A percentile compares a stretch with the other conserved stretches of the same genome.
These are phyloP conservation scores for Ustilago sp. DNA, from an alignment of 1,284 basidiomycete species.

Conservation along the genomic window DNA sequence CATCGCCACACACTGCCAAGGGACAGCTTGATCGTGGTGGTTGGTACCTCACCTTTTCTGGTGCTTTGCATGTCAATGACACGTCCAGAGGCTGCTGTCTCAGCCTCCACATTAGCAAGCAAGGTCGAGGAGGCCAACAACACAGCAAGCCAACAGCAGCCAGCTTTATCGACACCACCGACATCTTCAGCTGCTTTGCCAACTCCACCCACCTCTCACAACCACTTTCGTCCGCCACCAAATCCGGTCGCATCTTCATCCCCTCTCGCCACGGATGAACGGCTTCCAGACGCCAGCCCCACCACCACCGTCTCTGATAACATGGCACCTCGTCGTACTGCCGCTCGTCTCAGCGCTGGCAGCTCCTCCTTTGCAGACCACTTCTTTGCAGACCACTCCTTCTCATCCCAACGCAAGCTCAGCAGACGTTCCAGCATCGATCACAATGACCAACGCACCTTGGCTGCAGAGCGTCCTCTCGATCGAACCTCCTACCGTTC, in stretches of 20 bases:
- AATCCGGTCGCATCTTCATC: conserved; percentile 40
- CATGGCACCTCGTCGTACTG: conserved; percentile 42
- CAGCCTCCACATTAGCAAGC: conserved; percentile 2
- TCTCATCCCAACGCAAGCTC: conserved; percentile 35
- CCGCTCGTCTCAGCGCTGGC: conserved; percentile 42
- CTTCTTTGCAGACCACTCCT: conserved; percentile 35
- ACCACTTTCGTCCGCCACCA: conserved; percentile 44
- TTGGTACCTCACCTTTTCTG: background rate
- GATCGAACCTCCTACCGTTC: conserved; percentile 39
- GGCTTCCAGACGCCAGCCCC: conserved; percentile 35
- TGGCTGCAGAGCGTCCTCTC: conserved; percentile 37
- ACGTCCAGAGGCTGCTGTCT: conserved; percentile 8
- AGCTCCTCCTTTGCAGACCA: conserved; percentile 43
- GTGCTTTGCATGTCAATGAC: conserved; percentile 12
- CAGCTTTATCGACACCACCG: conserved; percentile 30
- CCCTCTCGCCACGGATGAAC: conserved; percentile 24
- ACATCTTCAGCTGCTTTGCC: conserved; percentile 30
- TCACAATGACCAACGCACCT: conserved; percentile 39
- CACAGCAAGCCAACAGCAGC: conserved; percentile 9
- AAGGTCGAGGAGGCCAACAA: conserved; percentile 1
- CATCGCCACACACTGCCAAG: background rate
- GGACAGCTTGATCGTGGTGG: background rate
- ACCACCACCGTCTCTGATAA: conserved; percentile 48
- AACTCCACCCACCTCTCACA: conserved; percentile 59
- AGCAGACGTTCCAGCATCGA: conserved; percentile 51